Conservation (phyloP, 768 basidiomycete genomes). For the Mycena belliarum region DNA sequence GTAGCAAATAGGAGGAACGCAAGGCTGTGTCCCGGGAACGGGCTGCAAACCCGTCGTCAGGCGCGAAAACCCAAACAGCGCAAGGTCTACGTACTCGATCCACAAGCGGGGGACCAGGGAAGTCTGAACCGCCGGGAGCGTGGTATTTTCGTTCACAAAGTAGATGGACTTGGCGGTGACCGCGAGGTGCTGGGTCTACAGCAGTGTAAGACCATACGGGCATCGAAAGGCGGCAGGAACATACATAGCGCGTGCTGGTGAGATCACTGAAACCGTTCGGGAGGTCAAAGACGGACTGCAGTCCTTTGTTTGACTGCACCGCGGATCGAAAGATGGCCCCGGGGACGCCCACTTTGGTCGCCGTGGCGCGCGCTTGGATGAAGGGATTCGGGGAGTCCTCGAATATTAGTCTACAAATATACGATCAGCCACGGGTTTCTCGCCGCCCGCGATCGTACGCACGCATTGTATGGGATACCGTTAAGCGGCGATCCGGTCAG, state of each 20-base stretch:
- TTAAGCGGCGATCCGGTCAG: conserved; percentile 16
- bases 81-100: conserved; percentile 54
- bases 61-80: not conserved
- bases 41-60: conserved; percentile 32
- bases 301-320: conserved; percentile 39
- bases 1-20: conserved; percentile 48
- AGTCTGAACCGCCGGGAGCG: conserved; percentile 40
- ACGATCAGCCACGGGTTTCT: not conserved
- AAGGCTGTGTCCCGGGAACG: conserved; percentile 53
- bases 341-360: conserved; percentile 55
- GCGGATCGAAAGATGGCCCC: conserved; percentile 62
- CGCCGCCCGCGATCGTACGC: not conserved
- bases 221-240: conserved; percentile 28
- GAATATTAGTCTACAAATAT: conserved; percentile 43
- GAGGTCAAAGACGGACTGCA: conserved; percentile 46
- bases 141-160: conserved; percentile 45
- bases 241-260: conserved; percentile 53
- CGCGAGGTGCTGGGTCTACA: conserved; percentile 59
- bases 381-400: conserved; percentile 40
- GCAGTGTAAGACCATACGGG: too few relatives aligned
- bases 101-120: conserved; percentile 50
- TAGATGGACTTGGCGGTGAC: conserved; percentile 60
- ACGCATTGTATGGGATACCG: conserved; percentile 15
- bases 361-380: conserved; percentile 50
- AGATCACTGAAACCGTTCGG: conserved; percentile 53